Conservation (phyloP, 768 basidiomycete genomes). For the Phanerodontia chrysosporium region DNA sequence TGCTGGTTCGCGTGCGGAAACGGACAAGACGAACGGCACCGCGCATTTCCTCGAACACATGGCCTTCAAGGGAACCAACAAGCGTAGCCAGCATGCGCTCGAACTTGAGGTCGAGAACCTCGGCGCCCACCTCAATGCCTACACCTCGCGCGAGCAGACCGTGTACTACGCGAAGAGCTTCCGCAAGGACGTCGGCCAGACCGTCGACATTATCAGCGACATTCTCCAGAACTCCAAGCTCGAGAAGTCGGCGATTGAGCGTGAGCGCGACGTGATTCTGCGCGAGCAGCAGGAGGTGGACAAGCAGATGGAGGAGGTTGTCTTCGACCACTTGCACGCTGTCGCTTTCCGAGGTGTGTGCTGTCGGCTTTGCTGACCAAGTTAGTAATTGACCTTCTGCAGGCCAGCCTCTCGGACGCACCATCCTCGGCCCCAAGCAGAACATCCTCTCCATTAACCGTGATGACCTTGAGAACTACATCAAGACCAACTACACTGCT, state of each 20-base stretch:
- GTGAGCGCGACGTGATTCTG: conserved; percentile 94
- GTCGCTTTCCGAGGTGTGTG: conserved; percentile 91
- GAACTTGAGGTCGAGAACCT: conserved; percentile 98
- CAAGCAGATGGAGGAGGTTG: conserved; percentile 97
- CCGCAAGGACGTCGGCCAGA: conserved; percentile 85
- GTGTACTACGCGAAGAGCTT: conserved; percentile 99
- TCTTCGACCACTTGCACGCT: conserved; percentile 96
- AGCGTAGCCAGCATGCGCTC: conserved; percentile 81
- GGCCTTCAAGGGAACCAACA: conserved; percentile 95
- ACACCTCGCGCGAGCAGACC: conserved; percentile 98
- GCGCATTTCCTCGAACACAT: conserved; percentile 99
- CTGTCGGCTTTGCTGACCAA: not conserved
- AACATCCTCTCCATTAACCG: conserved; percentile 96
- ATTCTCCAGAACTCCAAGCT: conserved; percentile 97
- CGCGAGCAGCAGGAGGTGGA: conserved; percentile 99
- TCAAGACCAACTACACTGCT: conserved; percentile 96
- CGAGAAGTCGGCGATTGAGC: conserved; percentile 81
- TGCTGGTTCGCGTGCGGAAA: conserved; percentile 96
- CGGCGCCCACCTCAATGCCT: conserved; percentile 95
- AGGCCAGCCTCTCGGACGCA: conserved; percentile 95
- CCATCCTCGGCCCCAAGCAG: conserved; percentile 93
- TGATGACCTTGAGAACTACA: conserved; percentile 84
- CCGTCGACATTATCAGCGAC: conserved; percentile 97
- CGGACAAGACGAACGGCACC: conserved; percentile 89
- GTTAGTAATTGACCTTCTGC: conserved; percentile 13